These are phyloP conservation scores for Erodium texanum DNA, from an alignment of 441 rosid species.

Conservation along the genomic window DNA sequence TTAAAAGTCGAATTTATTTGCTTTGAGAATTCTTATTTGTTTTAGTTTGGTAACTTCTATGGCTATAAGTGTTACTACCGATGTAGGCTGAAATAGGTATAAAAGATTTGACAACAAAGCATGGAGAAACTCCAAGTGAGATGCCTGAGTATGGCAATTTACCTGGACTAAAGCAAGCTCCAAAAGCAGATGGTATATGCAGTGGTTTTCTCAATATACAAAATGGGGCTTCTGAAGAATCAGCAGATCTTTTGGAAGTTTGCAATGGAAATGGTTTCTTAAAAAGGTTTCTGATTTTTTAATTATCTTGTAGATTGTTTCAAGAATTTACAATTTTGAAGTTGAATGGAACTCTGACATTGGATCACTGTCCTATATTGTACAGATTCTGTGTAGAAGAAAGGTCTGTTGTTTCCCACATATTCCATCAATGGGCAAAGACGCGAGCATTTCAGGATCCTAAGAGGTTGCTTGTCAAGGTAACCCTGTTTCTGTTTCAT, in stretches of 20 bases:
- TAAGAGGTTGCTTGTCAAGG: slow-evolving; percentile 81
- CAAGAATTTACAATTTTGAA: not conserved
- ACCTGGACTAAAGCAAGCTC: slow-evolving; percentile 29
- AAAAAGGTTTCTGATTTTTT: slow-evolving; percentile 40
- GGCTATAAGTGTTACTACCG: slow-evolving; percentile 9
- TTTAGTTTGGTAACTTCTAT: slow-evolving; percentile 8
- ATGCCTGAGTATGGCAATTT: slow-evolving; percentile 19
- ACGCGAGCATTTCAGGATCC: slow-evolving; percentile 84
- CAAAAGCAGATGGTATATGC: slow-evolving; percentile 20
- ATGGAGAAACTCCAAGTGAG: slow-evolving; percentile 31
- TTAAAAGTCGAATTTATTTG: not conserved
- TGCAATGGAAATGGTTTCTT: slow-evolving; percentile 56
- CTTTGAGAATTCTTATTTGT: slow-evolving; percentile 3
- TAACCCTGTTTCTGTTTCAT: slow-evolving; percentile 20
- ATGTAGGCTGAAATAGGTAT: slow-evolving; percentile 47
- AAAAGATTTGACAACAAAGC: slow-evolving; percentile 34
- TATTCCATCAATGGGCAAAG: slow-evolving; percentile 95
- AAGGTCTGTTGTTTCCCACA: slow-evolving; percentile 72
- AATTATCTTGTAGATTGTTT: not conserved
- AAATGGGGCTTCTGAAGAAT: slow-evolving; percentile 34
- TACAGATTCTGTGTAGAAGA: slow-evolving; percentile 75
- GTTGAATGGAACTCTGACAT: not conserved
- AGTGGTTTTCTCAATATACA: slow-evolving; percentile 26
- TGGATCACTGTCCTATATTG: not conserved
- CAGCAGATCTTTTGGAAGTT: slow-evolving; percentile 28